Evolutionary conservation across 108 stramenopile genomes (phyloP).

Genomic region (Cyclotella cryptica): DNA sequence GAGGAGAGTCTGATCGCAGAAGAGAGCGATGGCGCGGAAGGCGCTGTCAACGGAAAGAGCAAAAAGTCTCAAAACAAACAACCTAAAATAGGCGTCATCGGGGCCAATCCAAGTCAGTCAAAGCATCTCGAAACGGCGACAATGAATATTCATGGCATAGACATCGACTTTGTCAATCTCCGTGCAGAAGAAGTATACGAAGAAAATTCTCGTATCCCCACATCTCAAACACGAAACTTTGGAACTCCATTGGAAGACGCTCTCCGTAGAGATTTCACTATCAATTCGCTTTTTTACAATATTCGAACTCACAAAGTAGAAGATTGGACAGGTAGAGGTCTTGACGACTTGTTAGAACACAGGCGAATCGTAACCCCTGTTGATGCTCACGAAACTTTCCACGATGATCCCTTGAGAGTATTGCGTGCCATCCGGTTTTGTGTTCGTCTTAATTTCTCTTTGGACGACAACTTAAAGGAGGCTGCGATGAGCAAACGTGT

Average conservation of each 20-base stretch:
- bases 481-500: constrained; percentile 65
- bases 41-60: constrained; percentile 11
- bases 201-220: constrained; percentile 89
- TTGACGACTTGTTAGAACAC: constrained; percentile 72
- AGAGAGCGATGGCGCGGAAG: not conserved
- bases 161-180: constrained; percentile 94
- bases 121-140: constrained; percentile 99
- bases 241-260: constrained; percentile 95
- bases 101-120: constrained; percentile 97
- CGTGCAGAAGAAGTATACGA: constrained; percentile 88
- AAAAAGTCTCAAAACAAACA: constrained; percentile 33
- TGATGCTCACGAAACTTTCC: constrained; percentile 79
- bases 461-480: constrained; percentile 63
- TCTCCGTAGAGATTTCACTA: constrained; percentile 92
- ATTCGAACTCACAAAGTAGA: constrained; percentile 78
- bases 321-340: constrained; percentile 90
- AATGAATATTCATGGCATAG: constrained; percentile 83
- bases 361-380: constrained; percentile 84
- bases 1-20: not conserved
- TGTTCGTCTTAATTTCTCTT: constrained; percentile 75
- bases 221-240: constrained; percentile 57
- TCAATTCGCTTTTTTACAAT: constrained; percentile 97
- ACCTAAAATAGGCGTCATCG: constrained; percentile 83
- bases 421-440: constrained; percentile 92
- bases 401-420: constrained; percentile 94